Percentiles rank a stretch among this genome's conserved stretches.
Evolutionary conservation across 1,139 yeast species (phyloP).

Genomic region (Yamadazyma sp.): DNA sequence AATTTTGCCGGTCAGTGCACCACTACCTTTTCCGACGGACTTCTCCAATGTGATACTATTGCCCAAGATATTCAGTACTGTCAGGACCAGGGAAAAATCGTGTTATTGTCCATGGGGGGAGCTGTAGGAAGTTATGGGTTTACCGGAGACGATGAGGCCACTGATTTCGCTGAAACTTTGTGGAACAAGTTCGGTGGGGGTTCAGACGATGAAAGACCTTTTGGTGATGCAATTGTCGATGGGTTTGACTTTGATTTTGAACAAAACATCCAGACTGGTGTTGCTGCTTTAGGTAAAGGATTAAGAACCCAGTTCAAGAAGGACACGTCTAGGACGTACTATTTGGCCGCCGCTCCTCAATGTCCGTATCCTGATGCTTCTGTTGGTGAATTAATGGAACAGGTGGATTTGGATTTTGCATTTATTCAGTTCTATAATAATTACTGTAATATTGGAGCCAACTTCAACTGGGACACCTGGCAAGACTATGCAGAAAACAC

Average conservation of each 20-base stretch:
- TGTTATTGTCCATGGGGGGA: constrained; percentile 85
- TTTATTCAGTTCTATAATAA: constrained; percentile 94
- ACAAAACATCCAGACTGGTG: constrained; percentile 49
- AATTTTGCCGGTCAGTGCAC: constrained; percentile 72
- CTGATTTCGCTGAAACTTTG: constrained; percentile 65
- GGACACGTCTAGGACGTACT: constrained; percentile 61
- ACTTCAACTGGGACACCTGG: constrained; percentile 90
- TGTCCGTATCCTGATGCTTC: constrained; percentile 91
- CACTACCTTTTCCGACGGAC: constrained; percentile 52
- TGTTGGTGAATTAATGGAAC: constrained; percentile 63
- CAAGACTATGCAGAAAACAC: constrained; percentile 56
- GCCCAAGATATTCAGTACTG: constrained; percentile 82
- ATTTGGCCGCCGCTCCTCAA: constrained; percentile 93
- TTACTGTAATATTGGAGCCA: constrained; percentile 59
- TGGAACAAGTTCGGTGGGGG: constrained; percentile 92
- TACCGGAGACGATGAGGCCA: constrained; percentile 58
- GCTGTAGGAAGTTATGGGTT: constrained; percentile 82
- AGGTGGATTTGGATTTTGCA: constrained; percentile 75
- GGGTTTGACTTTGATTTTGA: constrained; percentile 51
- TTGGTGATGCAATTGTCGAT: constrained; percentile 52
- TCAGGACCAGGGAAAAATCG: constrained; percentile 74
- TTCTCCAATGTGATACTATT: constrained; percentile 59
- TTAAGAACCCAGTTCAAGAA: constrained; percentile 58
- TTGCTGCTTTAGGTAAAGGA: constrained; percentile 58
- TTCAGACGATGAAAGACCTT: constrained; percentile 63